Base-by-base conservation (phyloP, 2,329 filamentous ascomycete species). In the Bipolaris oryzae region DNA sequence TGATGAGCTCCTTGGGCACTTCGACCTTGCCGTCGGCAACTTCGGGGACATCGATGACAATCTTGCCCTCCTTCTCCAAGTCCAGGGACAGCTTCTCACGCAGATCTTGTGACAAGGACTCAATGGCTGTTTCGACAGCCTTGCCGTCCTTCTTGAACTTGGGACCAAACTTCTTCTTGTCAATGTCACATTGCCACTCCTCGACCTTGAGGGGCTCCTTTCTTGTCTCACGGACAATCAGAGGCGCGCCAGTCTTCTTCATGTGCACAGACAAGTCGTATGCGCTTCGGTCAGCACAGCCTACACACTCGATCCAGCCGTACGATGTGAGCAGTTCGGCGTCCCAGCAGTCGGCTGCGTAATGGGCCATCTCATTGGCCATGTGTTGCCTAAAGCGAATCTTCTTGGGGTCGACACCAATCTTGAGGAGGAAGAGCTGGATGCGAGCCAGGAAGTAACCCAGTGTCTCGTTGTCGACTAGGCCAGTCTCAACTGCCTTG, bases 261-360 rank as follows among this genome's bases (percentile, higher is more conserved):
- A 89, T 88, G 79, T 98, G 95, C 9, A 97, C 93, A 34, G 87
- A 89, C 75, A 98, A 78, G 78, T 99, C 95, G 77, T 96, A 99
- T 18, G 95, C 95, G 74, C 91, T 96, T 70, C 95, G 87, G 76
- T 97, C 94, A 59, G 95, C 95, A 77, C 95, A 98, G 61, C 95
- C 95, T 71, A 98, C 94, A 76, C 94, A 98, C 82, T 99, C 95
- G 62, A 98, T 91, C 95, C 95, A 99, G 75, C 95, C 95, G 71
- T 93, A 93, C 60, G 90, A 93, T 55, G 91, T 98, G 61, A 90
- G 82, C 53, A 99, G 82, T 78, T 99, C 95, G 13, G 92, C 94
- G 77, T 99, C 95, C 95, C 95, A 98, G 81, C 95, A 99, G 81
- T 99, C 95, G 53, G 88, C 85, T 44, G 95, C 95, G 75, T 99